A percentile compares a stretch with the other conserved stretches of the same genome.
Conservation (phyloP, 164 flowering plant species). For the Akebia trifoliata region DNA sequence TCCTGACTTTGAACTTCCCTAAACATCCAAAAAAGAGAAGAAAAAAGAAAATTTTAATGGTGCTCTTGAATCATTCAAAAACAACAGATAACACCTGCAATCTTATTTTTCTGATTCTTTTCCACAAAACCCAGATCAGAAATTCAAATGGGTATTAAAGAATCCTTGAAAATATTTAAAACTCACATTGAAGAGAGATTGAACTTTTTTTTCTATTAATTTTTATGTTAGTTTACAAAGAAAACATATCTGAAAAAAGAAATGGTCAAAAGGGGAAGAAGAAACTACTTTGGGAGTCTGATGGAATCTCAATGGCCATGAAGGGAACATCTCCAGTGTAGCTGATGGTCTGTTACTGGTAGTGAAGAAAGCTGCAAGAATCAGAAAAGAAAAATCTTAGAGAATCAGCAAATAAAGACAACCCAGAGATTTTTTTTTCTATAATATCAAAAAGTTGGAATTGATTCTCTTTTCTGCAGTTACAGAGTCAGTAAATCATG, state of each 20-base stretch:
- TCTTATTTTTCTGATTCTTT: background rate
- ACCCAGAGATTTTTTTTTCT: background rate
- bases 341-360: constrained; percentile 64
- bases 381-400: constrained; percentile 43
- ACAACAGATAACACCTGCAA: background rate
- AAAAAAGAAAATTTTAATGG: constrained; percentile 7
- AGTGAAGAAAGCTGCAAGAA: constrained; percentile 72
- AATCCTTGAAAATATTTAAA: background rate
- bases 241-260: background rate
- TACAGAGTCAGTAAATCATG: constrained; percentile 41
- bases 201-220: background rate
- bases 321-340: constrained; percentile 95
- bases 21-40: constrained; percentile 9
- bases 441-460: background rate
- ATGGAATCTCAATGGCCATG: constrained; percentile 87
- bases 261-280: constrained; percentile 28
- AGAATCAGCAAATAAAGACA: constrained; percentile 29
- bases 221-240: background rate
- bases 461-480: constrained; percentile 9
- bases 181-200: constrained; percentile 1
- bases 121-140: background rate
- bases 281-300: constrained; percentile 53
- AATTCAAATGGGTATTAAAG: constrained; percentile 15
- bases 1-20: constrained; percentile 69
- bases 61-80: constrained; percentile 2